Evolutionary conservation across 1,139 yeast genomes (phyloP), one percentile per base, ranked within the genome.

Genomic region (Suhomyces bolitotheri): DNA sequence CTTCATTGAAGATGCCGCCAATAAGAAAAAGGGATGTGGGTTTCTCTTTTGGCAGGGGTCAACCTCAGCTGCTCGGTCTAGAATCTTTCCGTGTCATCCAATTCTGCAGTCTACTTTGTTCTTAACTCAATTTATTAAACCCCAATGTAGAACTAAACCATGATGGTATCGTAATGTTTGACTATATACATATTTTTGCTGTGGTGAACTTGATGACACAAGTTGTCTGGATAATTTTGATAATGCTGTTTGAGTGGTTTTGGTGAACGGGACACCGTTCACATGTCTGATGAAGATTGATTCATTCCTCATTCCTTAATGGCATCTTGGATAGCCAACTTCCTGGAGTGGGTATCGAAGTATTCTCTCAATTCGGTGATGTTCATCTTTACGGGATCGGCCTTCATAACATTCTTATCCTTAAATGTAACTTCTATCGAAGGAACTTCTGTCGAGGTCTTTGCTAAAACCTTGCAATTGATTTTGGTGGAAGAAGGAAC

Each of bases 351-450:
- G 39, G 80, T 65, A 53, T 83, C 85, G 41, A 84, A 76, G 47
- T 67, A 58, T 28, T 75, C 76, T 7, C 73, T 61, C 38, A 83
- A 60, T 46, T 82, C 90, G 20, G 62, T 70, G 45, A 80, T 71
- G 10, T 58, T 64, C 54, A 76, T 60, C 3, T 55, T 54, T 3
- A 70, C 60, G 3, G 96, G 96, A 54, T 88, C 86, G 5, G 80
- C 78, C 38, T 73, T 73, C 64, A 88, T 65, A 5, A 71, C 73
- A 39, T 79, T 76, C 51, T 90, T 92, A 60, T 90, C 97, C 60
- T 85, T 86, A 65, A 77, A 90, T 1, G 82, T 78, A 12, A 90
- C 95, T 45, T 80, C 73, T 24, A 90, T 77, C 22, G 71, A 53
- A 15, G 96, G 88, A 34, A 60, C 53, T 21, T 68, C 76, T 3